Percentiles rank a stretch among this genome's conserved stretches.
Conservation (phyloP, 148 eudicot genomes). For the Amaranthus hypochondriacus region DNA sequence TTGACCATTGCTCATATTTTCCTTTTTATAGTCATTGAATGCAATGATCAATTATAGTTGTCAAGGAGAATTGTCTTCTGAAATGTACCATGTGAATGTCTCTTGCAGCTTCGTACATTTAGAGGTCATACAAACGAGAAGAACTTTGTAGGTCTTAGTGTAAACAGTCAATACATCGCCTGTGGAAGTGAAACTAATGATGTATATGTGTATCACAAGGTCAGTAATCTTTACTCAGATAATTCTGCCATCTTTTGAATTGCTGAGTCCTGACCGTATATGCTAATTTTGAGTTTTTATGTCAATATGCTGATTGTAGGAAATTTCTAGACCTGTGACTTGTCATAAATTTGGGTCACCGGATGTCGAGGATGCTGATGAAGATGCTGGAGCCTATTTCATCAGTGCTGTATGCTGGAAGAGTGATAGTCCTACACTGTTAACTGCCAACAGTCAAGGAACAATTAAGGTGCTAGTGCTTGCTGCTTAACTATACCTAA, state of each 20-base stretch:
- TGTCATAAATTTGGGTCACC: constrained; percentile 66
- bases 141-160: constrained; percentile 87
- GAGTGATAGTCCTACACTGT: constrained; percentile 73
- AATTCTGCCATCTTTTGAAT: constrained; percentile 2
- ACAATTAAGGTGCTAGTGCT: constrained; percentile 83
- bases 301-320: constrained; percentile 33
- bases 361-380: constrained; percentile 61
- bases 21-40: too few species aligned
- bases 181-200: constrained; percentile 89
- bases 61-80: not conserved
- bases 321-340: constrained; percentile 73
- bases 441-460: constrained; percentile 90
- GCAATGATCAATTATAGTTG: too few species aligned
- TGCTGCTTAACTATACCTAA: constrained; percentile 42
- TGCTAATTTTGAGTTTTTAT: not conserved
- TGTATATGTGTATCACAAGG: constrained; percentile 88
- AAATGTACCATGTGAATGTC: not conserved
- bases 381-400: constrained; percentile 71
- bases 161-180: constrained; percentile 72
- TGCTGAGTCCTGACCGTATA: not conserved
- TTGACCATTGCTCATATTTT: too few species aligned
- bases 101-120: constrained; percentile 59
- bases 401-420: constrained; percentile 96
- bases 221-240: constrained; percentile 20
- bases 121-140: constrained; percentile 90